Conservation (phyloP, 257 asterid species). For the Penstemon newberryi region DNA sequence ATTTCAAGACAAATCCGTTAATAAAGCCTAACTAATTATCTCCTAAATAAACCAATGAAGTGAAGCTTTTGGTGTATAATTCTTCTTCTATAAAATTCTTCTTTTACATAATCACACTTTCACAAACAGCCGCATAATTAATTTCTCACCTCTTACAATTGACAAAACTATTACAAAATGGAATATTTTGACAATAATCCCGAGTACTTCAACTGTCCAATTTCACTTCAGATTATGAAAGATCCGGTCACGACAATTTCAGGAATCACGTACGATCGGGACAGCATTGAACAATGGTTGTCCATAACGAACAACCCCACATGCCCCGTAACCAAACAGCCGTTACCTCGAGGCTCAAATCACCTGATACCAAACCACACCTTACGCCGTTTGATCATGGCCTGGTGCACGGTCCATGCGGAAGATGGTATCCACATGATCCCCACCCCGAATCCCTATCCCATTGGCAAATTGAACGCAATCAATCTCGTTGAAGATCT, state of each 20-base stretch:
- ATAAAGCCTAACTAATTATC: too few species aligned
- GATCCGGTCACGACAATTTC: constrained; percentile 61
- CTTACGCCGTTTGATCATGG: constrained; percentile 50
- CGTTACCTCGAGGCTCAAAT: constrained; percentile 29
- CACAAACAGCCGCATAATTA: too few species aligned
- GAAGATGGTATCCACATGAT: constrained; percentile 28
- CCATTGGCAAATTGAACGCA: constrained; percentile 25
- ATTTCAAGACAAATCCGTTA: too few species aligned
- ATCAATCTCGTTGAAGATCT: constrained; percentile 38
- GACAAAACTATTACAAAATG: too few species aligned
- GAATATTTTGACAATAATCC: constrained; percentile 26
- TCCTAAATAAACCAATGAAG: too few species aligned
- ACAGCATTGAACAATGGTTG: constrained; percentile 59
- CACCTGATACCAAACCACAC: constrained; percentile 63
- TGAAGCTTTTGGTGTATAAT: too few species aligned
- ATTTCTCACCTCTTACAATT: too few species aligned
- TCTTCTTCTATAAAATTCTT: too few species aligned
- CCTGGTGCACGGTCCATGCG: constrained; percentile 47
- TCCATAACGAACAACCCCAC: constrained; percentile 27
- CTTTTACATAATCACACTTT: too few species aligned
- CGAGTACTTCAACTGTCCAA: constrained; percentile 59
- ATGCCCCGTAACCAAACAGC: constrained; percentile 68
- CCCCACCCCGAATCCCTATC: constrained; percentile 37
- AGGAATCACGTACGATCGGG: constrained; percentile 72
- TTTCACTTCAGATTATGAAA: constrained; percentile 64